A percentile compares a stretch with the other conserved stretches of the same genome.
phyloP scores from a whole-genome alignment of 1,284 basidiomycete species.

The Wolfiporia cocos region DNA sequence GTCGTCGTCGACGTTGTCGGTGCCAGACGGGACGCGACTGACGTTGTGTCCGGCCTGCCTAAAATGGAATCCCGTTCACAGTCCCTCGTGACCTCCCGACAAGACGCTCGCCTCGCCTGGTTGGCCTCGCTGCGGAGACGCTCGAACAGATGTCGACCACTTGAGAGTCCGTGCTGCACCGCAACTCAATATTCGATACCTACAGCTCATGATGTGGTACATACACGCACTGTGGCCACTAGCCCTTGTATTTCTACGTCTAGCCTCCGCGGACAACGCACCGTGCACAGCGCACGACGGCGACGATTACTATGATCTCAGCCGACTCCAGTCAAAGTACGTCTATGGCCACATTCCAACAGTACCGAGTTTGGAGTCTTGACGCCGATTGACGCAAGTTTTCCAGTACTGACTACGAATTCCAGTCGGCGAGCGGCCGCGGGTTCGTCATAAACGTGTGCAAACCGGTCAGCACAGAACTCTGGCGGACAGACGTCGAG shows the following conservation, averaged over 20 bases:
- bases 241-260: no score
- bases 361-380: neutral
- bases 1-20: conserved; percentile 27
- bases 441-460: conserved; percentile 59
- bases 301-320: conserved; percentile 59
- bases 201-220: no score
- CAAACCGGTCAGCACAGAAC: conserved; percentile 44
- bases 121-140: neutral
- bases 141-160: no score
- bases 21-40: conserved; percentile 27
- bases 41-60: conserved; percentile 17
- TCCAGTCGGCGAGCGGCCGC: conserved; percentile 40
- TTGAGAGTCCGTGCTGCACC: no score
- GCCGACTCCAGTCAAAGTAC: conserved; percentile 48
- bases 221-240: no score
- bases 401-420: conserved; percentile 56
- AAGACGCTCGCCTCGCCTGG: neutral
- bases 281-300: conserved; percentile 34
- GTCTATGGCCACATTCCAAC: neutral
- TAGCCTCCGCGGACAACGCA: conserved; percentile 20
- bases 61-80: conserved; percentile 19
- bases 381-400: conserved; percentile 17
- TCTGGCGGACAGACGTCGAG: conserved; percentile 49
- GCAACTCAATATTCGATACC: no score
- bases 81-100: conserved; percentile 10